Percentiles rank a stretch among this genome's conserved stretches.
Evolutionary conservation across 1,139 yeast genomes (phyloP).

Genomic region (Magnusiomyces ingens): DNA sequence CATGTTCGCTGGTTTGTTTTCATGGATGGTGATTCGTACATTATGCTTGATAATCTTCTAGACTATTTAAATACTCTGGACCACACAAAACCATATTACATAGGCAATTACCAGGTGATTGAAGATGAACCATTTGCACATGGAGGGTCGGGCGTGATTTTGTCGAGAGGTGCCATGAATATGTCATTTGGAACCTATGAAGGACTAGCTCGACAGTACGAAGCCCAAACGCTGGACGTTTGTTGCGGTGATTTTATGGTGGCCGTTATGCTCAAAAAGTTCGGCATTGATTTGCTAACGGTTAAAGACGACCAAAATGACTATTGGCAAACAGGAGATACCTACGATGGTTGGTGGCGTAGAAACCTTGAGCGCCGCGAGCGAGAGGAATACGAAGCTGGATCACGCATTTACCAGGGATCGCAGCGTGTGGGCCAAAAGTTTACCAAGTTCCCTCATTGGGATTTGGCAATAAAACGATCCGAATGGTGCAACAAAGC

Average conservation of each 20-base stretch:
- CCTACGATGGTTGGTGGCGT: conserved; percentile 10
- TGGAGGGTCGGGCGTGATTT: conserved; percentile 36
- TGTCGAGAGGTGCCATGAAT: conserved; percentile 31
- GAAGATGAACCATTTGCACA: conserved; percentile 30
- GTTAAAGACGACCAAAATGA: conserved; percentile 14
- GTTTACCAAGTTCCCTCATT: conserved; percentile 6
- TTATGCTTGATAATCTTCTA: conserved; percentile 28
- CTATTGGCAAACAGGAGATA: conserved; percentile 18
- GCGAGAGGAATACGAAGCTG: conserved; percentile 5
- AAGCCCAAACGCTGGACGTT: conserved; percentile 23
- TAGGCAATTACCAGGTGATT: conserved; percentile 28
- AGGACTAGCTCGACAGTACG: conserved; percentile 25
- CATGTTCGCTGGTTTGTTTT: conserved; percentile 33
- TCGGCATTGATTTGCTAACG: conserved; percentile 4
- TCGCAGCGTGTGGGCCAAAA: conserved; percentile 5
- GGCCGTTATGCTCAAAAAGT: conserved; percentile 24
- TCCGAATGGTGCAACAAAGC: conserved; percentile 25
- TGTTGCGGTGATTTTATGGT: conserved; percentile 36
- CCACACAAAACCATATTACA: conserved; percentile 25
- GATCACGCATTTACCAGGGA: conserved; percentile 1
- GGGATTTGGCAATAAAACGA: conserved; percentile 6
- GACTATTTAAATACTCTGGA: conserved; percentile 24
- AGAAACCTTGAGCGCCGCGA: conserved; percentile 1
- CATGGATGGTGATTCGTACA: conserved; percentile 35
- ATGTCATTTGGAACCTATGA: conserved; percentile 24